Base-by-base conservation (phyloP, 768 basidiomycete genomes). In the Mycena alexandri region DNA sequence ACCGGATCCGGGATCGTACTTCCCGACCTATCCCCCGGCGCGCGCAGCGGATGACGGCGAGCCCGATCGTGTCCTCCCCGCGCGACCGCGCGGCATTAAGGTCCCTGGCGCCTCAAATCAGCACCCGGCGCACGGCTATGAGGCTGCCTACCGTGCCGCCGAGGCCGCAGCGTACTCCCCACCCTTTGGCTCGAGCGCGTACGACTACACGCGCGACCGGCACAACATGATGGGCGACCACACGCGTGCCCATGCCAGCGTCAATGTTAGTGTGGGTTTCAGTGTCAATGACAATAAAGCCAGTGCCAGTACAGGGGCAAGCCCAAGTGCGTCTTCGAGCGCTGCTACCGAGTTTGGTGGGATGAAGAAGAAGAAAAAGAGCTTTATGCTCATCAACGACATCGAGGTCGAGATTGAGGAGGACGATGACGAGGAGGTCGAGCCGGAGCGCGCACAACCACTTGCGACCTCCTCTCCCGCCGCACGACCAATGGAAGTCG, bases 151-250 rank as follows among this genome's bases (percentile, higher is more conserved):
- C 63, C 63, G 70, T 43, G 70, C 70, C 14, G 70, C 70, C 14
- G 70, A 71, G 60, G 66, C 70, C 34, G 70, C 66, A 3, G 70
- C 70, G 25, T 71, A 71, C 42, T 67, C 66, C 1, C 66, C 66
- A 21, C 66, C 66, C 21, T 68, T 71, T 25, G 66, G 63, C 14
- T 64, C 62, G 14, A 67, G 66, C 53, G 55, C 50, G 25, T 71
- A 71, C 61, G 65, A 71, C 43, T 71, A 71, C 24, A 12, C 19
- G 43, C 53, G 60, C 25, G 62, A 67, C 13, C 43, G 42, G 29
- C 58, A 24, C 0, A 38, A 48, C 10, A 61, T 64, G 62, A 44
- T 64, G 2, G 63, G 44, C 2, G 63, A 22, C 13, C 34, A 52
- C 19, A n/a, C 2, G 29, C 61, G 64, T 41, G 21, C 36, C n/a